Evolutionary conservation across 2,329 filamentous ascomycete species (phyloP).

Genomic region (Tolypocladium pustulatum): DNA sequence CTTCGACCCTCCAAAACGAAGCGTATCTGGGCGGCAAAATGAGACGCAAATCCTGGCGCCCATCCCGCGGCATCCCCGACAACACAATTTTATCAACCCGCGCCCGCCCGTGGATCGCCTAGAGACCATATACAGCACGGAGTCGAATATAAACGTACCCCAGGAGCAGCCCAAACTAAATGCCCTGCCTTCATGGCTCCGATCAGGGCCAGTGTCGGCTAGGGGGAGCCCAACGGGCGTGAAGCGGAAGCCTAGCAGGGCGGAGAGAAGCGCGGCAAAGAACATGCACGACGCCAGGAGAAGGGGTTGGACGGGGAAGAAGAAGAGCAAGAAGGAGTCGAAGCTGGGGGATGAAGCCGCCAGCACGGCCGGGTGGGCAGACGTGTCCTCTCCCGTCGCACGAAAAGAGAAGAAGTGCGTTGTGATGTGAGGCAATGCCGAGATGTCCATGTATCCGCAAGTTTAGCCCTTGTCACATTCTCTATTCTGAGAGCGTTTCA

Average conservation of each 20-base stretch:
- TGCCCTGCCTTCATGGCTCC: slow-evolving; percentile 22
- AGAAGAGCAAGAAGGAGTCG: slow-evolving; percentile 24
- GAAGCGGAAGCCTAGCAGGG: slow-evolving; percentile 40
- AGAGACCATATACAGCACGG: slow-evolving; percentile 42
- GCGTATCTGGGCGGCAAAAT: slow-evolving; percentile 18
- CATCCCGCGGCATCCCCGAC: slow-evolving; percentile 39
- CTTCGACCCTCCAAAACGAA: slow-evolving; percentile 33
- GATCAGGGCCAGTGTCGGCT: slow-evolving; percentile 21
- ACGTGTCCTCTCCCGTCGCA: slow-evolving; percentile 26
- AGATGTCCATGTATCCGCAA: not conserved
- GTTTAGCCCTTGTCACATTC: too few species aligned
- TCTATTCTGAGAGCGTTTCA: not conserved
- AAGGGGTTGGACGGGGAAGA: slow-evolving; percentile 40
- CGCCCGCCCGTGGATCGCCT: slow-evolving; percentile 41
- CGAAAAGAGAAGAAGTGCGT: slow-evolving; percentile 35
- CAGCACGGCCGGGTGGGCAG: slow-evolving; percentile 42
- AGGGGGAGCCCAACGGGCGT: slow-evolving; percentile 30
- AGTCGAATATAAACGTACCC: slow-evolving; percentile 10
- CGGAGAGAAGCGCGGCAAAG: slow-evolving; percentile 49
- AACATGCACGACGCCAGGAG: slow-evolving; percentile 52
- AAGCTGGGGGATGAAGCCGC: slow-evolving; percentile 20
- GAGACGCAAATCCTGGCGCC: slow-evolving; percentile 42
- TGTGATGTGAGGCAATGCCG: slow-evolving; percentile 32
- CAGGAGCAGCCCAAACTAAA: slow-evolving; percentile 8
- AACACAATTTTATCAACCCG: slow-evolving; percentile 16